These are phyloP conservation scores for Boletus sp. DNA, from an alignment of 768 basidiomycete species.

Conservation along the genomic window DNA sequence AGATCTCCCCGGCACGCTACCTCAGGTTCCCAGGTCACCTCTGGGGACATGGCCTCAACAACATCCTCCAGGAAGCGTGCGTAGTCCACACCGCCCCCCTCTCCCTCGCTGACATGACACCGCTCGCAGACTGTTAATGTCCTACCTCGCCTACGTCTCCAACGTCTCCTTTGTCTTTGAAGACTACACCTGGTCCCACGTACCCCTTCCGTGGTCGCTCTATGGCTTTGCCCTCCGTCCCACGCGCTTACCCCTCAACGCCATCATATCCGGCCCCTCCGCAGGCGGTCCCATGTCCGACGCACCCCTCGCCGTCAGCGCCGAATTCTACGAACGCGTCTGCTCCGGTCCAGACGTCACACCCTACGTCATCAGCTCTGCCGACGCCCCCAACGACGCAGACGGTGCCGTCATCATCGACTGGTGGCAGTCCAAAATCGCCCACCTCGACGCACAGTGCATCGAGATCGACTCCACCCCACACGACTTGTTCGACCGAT, in stretches of 20 bases:
- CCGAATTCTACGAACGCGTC: constrained; percentile 47
- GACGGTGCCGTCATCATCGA: constrained; percentile 44
- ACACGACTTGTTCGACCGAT: constrained; percentile 45
- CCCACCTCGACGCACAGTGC: constrained; percentile 35
- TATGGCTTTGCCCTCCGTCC: constrained; percentile 55
- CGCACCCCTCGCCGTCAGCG: constrained; percentile 41
- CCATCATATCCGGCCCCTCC: constrained; percentile 55
- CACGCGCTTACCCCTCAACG: constrained; percentile 53
- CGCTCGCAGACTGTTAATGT: constrained; percentile 42
- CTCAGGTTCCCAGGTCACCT: constrained; percentile 53
- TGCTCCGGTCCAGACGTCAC: constrained; percentile 39
- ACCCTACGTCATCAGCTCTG: constrained; percentile 36
- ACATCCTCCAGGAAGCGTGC: constrained; percentile 60
- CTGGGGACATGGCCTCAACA: constrained; percentile 64
- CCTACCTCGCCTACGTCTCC: constrained; percentile 49
- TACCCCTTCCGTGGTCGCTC: constrained; percentile 51
- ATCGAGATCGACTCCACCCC: constrained; percentile 44
- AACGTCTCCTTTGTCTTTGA: constrained; percentile 61
- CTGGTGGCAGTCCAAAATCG: constrained; percentile 50
- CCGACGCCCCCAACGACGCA: constrained; percentile 35
- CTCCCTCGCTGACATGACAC: neutral
- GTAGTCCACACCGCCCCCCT: constrained; percentile 18
- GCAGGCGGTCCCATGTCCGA: constrained; percentile 45
- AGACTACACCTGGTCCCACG: constrained; percentile 59
- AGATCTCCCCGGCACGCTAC: constrained; percentile 30